Base-by-base conservation (phyloP, 1,139 yeast species). In the Casaregolazyma suthepensis region DNA sequence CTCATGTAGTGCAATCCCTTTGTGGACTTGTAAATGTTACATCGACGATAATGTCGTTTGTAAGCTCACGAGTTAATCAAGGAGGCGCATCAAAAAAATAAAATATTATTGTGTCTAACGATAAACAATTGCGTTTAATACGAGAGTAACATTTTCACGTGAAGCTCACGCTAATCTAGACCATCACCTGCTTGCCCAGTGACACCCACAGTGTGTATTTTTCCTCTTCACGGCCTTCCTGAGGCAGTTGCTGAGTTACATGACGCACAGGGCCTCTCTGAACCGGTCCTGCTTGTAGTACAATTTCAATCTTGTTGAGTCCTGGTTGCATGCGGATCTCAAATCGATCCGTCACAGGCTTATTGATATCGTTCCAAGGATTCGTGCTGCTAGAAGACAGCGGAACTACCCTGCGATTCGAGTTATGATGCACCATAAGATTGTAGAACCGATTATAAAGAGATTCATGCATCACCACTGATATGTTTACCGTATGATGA, bases 401-500 rank as follows among this genome's bases (percentile, higher is more conserved):
- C 18, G 69, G 66, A 26, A 54, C 54, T 26, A 65, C 48, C 45
- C 57, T 57, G 17, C 62, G 58, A 18, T 45, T 48, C 18, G 59
- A 54, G 51, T 66, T 66, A 53, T 61, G 68, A 4, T 56, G 50
- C 17, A 67, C 57, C 13, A 48, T 43, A 7, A 65, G 53, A 29
- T 56, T 54, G 58, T 62, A 63, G 45, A 62, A 60, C n/a, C 67
- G 61, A 38, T 54, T 50, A 46, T 63, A 60, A 47, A 70, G 56
- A n/a, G 58, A 54, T 40, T 61, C 61, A 57, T 68, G 63, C 40
- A 71, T 58, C 40, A 57, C 57, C 15, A 67, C 64, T 7, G 63
- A 55, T 38, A 71, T 53, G 38, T 62, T 59, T 52, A 71, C 53
- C 7, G 66, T 61, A 31, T 63, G 63, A 54, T 70, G 73, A 56